phyloP scores from a whole-genome alignment of 1,284 basidiomycete genomes.

The Ustilago bromivora region DNA sequence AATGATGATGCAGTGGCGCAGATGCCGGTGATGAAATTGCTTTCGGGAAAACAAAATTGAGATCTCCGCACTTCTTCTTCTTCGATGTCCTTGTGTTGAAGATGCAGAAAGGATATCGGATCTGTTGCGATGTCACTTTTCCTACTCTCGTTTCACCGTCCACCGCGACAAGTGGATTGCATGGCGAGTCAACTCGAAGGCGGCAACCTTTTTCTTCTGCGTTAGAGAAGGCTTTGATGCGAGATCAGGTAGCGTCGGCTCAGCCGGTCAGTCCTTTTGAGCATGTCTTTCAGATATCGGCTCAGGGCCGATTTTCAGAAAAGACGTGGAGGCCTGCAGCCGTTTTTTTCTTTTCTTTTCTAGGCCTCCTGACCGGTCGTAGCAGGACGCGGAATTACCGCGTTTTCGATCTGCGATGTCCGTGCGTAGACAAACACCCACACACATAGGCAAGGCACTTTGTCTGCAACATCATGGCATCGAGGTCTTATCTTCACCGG shows the following conservation, averaged over 20 bases:
- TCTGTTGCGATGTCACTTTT: constrained; percentile 7
- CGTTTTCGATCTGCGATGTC: constrained; percentile 29
- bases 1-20: constrained; percentile 5
- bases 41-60: constrained; percentile 3
- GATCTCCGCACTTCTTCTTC: constrained; percentile 9
- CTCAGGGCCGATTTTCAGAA: constrained; percentile 9
- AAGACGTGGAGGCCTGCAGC: constrained; percentile 10
- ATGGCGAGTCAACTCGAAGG: constrained; percentile 9
- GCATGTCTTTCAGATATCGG: constrained; percentile 10
- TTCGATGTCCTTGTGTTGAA: not conserved
- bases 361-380: constrained; percentile 19
- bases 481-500: constrained; percentile 2
- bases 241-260: constrained; percentile 8
- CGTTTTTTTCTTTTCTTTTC: not conserved
- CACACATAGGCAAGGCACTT: not conserved
- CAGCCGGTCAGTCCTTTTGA: constrained; percentile 7
- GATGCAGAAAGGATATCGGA: constrained; percentile 16
- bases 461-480: not conserved
- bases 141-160: not conserved
- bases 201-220: not conserved
- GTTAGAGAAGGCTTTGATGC: not conserved
- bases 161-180: not conserved
- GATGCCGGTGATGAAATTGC: constrained; percentile 8
- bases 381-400: constrained; percentile 35
- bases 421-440: constrained; percentile 14